phyloP scores from a whole-genome alignment of 2,329 filamentous ascomycete genomes.

The Trichoderma simmonsii region DNA sequence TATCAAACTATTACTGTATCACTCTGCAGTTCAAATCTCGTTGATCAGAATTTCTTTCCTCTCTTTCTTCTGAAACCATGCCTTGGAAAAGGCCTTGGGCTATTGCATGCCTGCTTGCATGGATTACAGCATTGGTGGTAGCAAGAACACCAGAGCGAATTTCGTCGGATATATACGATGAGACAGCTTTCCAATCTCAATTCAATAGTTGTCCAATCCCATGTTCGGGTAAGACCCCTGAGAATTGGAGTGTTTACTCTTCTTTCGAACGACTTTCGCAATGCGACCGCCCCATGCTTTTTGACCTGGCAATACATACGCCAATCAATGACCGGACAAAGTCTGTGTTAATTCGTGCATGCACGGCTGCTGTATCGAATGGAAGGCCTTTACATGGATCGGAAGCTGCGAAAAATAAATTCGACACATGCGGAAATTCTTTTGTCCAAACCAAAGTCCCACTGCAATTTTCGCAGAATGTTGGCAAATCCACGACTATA shows the following conservation, averaged over 20 bases:
- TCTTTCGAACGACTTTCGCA: not conserved
- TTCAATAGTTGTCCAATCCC: not conserved
- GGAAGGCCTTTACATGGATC: not conserved
- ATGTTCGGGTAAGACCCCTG: not conserved
- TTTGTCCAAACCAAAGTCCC: not conserved
- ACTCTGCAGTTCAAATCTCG: not conserved
- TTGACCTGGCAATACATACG: constrained; percentile 4
- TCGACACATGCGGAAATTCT: not conserved
- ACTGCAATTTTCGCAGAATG: not conserved
- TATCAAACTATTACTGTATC: not conserved
- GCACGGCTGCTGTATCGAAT: not conserved
- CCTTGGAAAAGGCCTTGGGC: not conserved
- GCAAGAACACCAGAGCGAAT: not conserved
- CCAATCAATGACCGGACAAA: not conserved
- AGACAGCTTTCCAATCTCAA: not conserved
- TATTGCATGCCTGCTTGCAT: not conserved
- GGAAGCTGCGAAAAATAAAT: not conserved
- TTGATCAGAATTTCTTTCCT: not conserved
- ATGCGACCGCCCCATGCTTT: constrained; percentile 12
- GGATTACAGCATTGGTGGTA: not conserved
- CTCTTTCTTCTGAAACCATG: not conserved
- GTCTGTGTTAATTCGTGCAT: constrained; percentile 5
- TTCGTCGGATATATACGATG: not conserved
- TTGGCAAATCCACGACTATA: not conserved
- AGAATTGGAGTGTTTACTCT: constrained; percentile 8